Base-by-base conservation (phyloP, 2,329 filamentous ascomycete genomes). In the Cordyceps javanica region DNA sequence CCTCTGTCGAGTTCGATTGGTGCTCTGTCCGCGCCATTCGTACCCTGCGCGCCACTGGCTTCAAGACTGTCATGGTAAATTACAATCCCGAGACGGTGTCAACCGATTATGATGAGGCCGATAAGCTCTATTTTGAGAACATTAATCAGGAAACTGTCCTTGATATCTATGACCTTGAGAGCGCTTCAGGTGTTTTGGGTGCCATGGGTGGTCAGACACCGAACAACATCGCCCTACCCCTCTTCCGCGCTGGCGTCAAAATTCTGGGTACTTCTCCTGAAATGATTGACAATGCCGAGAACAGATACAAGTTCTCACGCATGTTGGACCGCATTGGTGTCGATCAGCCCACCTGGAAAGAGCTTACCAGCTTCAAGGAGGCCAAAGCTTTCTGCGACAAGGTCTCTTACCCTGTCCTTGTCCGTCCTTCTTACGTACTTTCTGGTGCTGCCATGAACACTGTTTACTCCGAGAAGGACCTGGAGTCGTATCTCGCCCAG, bases 381-480 rank as follows among this genome's bases (percentile, higher is more conserved):
- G 94, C 94, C 1, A 87, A 83, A 62, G 79, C 80, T 2, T 99
- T 99, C 79, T 97, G 93, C 71, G 79, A 90, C 62, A 88, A 86
- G 66, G 94, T 97, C 54, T 85, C 86, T 11, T 99, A 97, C 72
- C 94, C 94, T 3, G 94, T 97, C 53, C 80, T 99, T 56, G 94
- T 99, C 45, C 87, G 94, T 50, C 94, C 94, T 3, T 97, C 94
- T 0, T 99, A 99, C 68, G 94, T 99, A 46, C 82, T 99, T 6
- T 97, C 94, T 2, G 94, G 94, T 63, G 94, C 94, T 49, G 94
- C 94, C 19, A 99, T 99, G 94, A 99, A 97, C 79, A 97, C 94
- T 0, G 94, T 97, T 36, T 97, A 97, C 77, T 97, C 93, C 0
- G 87, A 95, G 76, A 89, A 93, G 69, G 94, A 97, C 70, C 78